Conservation (phyloP, 2,329 filamentous ascomycete species). For the Apiospora malaysiana region DNA sequence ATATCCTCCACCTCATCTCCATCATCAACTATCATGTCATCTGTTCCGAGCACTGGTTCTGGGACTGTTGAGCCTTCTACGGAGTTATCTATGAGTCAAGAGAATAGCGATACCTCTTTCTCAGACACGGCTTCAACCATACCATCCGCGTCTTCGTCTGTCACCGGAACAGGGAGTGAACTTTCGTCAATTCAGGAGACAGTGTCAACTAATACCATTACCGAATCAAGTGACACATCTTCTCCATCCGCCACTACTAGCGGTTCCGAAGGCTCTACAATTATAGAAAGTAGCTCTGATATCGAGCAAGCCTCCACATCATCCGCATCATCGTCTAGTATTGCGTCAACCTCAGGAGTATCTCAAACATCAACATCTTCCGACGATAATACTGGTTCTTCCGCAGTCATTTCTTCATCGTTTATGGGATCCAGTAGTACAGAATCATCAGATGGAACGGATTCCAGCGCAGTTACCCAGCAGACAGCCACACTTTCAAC, state of each 20-base stretch:
- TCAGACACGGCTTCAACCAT: background rate
- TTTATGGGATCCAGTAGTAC: background rate
- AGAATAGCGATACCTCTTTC: background rate
- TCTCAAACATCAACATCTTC: background rate
- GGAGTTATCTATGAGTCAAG: background rate
- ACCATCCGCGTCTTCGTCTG: background rate
- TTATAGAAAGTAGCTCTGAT: background rate
- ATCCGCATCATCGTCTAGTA: background rate
- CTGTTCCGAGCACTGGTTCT: background rate
- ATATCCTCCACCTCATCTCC: background rate
- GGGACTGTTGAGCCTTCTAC: background rate
- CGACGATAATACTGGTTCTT: background rate
- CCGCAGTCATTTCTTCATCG: background rate
- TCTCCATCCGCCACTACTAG: background rate
- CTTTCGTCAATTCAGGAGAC: background rate
- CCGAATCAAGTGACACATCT: background rate
- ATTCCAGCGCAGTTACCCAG: background rate
- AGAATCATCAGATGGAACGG: background rate
- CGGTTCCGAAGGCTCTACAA: background rate
- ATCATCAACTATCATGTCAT: background rate
- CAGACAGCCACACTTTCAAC: background rate
- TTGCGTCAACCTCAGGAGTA: background rate
- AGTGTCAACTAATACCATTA: background rate
- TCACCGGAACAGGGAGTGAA: background rate
- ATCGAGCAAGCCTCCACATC: background rate